Evolutionary conservation across 345 rosid species (phyloP), one percentile per base, ranked within the genome.

Genomic region (Microcos paniculata): DNA sequence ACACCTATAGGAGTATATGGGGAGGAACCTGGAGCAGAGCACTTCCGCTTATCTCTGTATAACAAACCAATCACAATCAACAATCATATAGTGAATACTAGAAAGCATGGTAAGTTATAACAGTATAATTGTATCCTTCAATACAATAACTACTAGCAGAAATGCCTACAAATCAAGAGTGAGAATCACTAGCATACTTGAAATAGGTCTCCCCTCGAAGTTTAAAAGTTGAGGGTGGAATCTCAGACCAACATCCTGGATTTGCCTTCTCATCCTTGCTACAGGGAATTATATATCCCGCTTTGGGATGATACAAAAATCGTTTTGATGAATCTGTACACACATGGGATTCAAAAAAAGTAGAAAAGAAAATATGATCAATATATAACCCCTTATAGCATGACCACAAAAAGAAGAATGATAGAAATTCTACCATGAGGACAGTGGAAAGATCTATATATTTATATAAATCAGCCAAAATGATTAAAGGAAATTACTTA

Each of bases 41-140:
- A 81, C 83, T 95, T 95, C 80, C 78, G 81, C 82, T 95, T 93
- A 80, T 95, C 97, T 82, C 98, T 93, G 88, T 86, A 88, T 8
- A 14, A 52, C 38, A 75, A 52, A 68, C 57, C 65, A 74, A 77
- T 33, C 72, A 18, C 65, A 74, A 77, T 33, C 72, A 18, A 26
- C 49, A 65, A 6, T 38, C 55, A 33, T 58, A 4, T 35, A 62
- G 30, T 55, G 35, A 26, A 1, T 10, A 63, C 15, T 1, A 46
- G n/a, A 53, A 24, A 26, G 61, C 45, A 56, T 56, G 23, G 31
- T 8, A 56, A 24, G 3, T 9, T 23, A 38, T 3, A 10, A 23
- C 12, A n/a, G 28, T 55, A 55, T 9, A 21, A 21, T 9, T 2
- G 19, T 5, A 14, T 46, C 48, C 42, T 68, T 73, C 11, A 48